Conservation (phyloP, 306 rosid genomes). For the Prunus davidiana region DNA sequence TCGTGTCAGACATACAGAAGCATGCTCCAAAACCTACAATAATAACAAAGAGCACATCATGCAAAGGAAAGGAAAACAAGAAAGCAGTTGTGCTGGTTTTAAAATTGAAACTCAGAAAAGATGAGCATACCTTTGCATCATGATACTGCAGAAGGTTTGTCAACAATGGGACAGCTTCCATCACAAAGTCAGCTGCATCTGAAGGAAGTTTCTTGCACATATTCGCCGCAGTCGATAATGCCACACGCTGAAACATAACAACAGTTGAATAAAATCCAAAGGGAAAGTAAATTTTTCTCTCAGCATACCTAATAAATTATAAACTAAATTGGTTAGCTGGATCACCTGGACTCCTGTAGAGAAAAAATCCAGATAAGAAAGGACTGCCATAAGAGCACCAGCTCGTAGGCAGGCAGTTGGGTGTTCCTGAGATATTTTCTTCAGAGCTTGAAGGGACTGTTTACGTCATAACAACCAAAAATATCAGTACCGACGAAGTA, state of each 20-base stretch:
- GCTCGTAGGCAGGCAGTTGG: constrained; percentile 98
- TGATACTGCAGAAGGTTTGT: constrained; percentile 97
- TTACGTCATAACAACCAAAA: constrained; percentile 31
- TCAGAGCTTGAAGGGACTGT: constrained; percentile 98
- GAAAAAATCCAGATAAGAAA: constrained; percentile 90
- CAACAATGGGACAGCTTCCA: constrained; percentile 97
- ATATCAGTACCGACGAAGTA: constrained; percentile 24
- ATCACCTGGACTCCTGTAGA: constrained; percentile 97
- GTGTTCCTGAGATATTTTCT: constrained; percentile 97
- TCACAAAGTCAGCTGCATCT: constrained; percentile 99
- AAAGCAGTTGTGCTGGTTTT: not conserved
- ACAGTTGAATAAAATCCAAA: not conserved
- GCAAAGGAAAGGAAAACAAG: not conserved
- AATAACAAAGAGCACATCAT: not conserved
- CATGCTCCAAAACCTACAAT: constrained; percentile 93
- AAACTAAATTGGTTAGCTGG: not conserved
- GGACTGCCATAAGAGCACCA: constrained; percentile 99
- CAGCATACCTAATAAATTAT: constrained; percentile 2
- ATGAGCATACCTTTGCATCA: constrained; percentile 72
- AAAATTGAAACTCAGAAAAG: not conserved
- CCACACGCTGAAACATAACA: constrained; percentile 71
- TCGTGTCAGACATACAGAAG: constrained; percentile 96
- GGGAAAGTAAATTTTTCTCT: not conserved
- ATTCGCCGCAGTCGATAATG: constrained; percentile 97
- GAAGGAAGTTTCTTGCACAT: constrained; percentile 99